These are phyloP conservation scores for Volvox carteri DNA, from an alignment of 163 green algal genomes.

Conservation along the genomic window DNA sequence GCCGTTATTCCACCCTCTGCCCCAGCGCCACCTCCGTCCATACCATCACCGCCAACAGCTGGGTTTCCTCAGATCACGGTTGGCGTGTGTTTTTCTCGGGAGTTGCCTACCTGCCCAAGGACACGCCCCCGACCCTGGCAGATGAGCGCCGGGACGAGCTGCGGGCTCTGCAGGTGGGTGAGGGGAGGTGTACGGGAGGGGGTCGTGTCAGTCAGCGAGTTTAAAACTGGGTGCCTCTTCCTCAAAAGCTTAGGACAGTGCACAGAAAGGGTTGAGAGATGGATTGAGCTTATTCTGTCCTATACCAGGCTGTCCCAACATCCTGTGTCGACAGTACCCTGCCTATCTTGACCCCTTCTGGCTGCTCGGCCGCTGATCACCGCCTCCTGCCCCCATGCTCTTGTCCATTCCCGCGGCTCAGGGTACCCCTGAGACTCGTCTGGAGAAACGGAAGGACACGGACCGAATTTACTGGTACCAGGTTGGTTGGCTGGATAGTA, in stretches of 20 bases:
- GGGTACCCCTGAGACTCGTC: background rate
- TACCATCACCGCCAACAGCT: constrained; percentile 51
- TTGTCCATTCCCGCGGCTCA: too few species aligned
- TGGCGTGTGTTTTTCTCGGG: constrained; percentile 61
- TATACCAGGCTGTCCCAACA: too few species aligned
- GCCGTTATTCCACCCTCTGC: background rate
- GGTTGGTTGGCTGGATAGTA: background rate
- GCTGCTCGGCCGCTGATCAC: too few species aligned
- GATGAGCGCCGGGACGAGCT: constrained; percentile 52
- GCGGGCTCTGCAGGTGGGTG: constrained; percentile 47
- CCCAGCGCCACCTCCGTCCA: background rate
- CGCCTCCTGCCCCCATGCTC: too few species aligned
- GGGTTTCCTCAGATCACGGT: constrained; percentile 54
- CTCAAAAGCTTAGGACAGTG: too few species aligned
- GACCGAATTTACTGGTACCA: constrained; percentile 53
- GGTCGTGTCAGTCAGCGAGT: too few species aligned
- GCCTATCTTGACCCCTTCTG: too few species aligned
- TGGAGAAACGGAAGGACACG: background rate
- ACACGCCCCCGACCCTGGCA: constrained; percentile 46
- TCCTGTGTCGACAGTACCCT: too few species aligned
- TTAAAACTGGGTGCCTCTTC: too few species aligned
- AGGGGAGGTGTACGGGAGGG: too few species aligned
- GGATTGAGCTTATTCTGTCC: too few species aligned
- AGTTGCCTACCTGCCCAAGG: constrained; percentile 55
- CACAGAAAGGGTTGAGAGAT: too few species aligned